phyloP scores from a whole-genome alignment of 306 rosid species.

The Lagenaria siceraria region DNA sequence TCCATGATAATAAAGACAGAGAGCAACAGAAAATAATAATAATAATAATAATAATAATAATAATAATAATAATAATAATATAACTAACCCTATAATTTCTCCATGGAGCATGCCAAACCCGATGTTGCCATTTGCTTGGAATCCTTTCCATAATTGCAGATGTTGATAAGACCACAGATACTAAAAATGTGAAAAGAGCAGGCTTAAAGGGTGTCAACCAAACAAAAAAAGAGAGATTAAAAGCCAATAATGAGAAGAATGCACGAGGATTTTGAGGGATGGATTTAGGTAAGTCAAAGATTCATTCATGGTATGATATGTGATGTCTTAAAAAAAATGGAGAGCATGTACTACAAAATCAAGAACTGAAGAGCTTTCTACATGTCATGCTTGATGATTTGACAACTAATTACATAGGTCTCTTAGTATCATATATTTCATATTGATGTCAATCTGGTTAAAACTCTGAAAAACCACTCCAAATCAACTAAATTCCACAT shows the following conservation, averaged over 20 bases:
- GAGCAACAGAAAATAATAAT: neutral
- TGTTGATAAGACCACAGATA: conserved; percentile 30
- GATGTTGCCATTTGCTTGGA: conserved; percentile 98
- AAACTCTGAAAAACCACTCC: neutral
- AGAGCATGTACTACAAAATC: neutral
- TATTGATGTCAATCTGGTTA: too few species aligned
- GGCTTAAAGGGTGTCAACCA: neutral
- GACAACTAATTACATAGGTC: neutral
- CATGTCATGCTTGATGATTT: neutral
- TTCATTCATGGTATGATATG: neutral
- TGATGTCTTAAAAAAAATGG: neutral
- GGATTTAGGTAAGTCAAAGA: neutral
- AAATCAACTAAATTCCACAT: neutral
- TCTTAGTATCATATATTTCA: too few species aligned
- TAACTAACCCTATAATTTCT: conserved; percentile 74
- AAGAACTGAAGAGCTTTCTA: neutral
- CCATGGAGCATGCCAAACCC: conserved; percentile 96
- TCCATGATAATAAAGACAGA: neutral
- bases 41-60: neutral
- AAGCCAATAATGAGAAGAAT: neutral
- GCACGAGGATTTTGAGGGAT: neutral
- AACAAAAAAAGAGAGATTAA: neutral
- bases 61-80: neutral
- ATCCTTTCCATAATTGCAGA: conserved; percentile 95
- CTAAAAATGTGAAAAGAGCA: neutral